Evolutionary conservation across 2,329 filamentous ascomycete genomes (phyloP).

Genomic region (Xylariales sp.): DNA sequence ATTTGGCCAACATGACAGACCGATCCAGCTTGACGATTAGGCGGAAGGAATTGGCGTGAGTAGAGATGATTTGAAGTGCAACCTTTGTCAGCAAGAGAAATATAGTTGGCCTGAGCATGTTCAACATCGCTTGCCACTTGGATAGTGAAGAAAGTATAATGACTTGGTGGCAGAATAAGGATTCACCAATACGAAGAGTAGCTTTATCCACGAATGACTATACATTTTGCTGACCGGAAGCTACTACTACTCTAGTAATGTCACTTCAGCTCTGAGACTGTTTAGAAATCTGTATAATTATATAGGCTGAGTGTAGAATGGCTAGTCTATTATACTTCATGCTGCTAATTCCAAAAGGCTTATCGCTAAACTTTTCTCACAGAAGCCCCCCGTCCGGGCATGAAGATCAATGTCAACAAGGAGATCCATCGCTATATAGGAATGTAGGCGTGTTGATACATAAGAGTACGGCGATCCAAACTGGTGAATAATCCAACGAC

Average conservation of each 20-base stretch:
- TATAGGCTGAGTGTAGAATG: too few species aligned
- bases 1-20: neutral
- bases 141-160: neutral
- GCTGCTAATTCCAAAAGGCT: too few species aligned
- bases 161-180: neutral
- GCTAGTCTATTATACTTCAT: too few species aligned
- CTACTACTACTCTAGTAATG: too few species aligned
- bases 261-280: too few species aligned
- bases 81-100: neutral
- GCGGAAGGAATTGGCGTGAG: neutral
- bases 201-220: too few species aligned
- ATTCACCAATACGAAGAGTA: neutral
- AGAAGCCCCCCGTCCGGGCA: too few species aligned
- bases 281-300: too few species aligned
- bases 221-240: too few species aligned
- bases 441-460: neutral
- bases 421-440: too few species aligned
- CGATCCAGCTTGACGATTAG: neutral
- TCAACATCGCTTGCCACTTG: neutral
- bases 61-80: neutral
- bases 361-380: too few species aligned
- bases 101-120: neutral
- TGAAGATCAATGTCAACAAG: too few species aligned
- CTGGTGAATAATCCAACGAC: neutral
- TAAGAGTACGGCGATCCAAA: neutral